A percentile compares a stretch with the other conserved stretches of the same genome.
Conservation (phyloP, 345 rosid species). For the Gossypium stocksii region DNA sequence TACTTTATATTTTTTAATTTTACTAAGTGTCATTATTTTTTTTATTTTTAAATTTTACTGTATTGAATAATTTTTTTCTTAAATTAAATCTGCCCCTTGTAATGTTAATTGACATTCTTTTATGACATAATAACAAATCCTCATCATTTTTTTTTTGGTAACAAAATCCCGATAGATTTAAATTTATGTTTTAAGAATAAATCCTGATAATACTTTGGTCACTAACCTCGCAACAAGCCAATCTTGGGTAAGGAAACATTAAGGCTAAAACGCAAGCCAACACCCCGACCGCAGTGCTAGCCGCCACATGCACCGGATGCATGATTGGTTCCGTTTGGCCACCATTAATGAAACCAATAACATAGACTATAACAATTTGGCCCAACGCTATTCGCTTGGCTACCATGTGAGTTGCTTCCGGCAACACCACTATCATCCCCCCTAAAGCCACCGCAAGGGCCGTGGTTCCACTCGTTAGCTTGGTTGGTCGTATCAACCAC, state of each 20-base stretch:
- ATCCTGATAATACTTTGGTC: too few relatives aligned
- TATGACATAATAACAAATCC: not conserved
- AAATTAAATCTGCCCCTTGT: too few relatives aligned
- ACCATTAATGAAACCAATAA: conserved; percentile 51
- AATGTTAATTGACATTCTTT: too few relatives aligned
- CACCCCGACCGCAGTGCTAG: conserved; percentile 75
- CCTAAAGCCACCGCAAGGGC: conserved; percentile 59
- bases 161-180: not conserved
- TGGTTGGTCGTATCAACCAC: conserved; percentile 61
- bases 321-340: conserved; percentile 46
- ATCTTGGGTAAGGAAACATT: conserved; percentile 67
- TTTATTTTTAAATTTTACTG: too few relatives aligned
- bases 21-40: too few relatives aligned
- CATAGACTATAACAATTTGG: conserved; percentile 68
- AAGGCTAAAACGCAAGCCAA: conserved; percentile 67
- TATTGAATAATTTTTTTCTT: too few relatives aligned
- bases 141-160: too few relatives aligned
- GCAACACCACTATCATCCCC: conserved; percentile 56
- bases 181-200: not conserved
- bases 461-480: conserved; percentile 42
- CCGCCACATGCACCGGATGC: conserved; percentile 76
- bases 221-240: conserved; percentile 66
- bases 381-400: conserved; percentile 80
- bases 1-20: too few relatives aligned
- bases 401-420: conserved; percentile 50